Evolutionary conservation across 2,329 filamentous ascomycete genomes (phyloP).

Genomic region (Phialemoniopsis sp.): DNA sequence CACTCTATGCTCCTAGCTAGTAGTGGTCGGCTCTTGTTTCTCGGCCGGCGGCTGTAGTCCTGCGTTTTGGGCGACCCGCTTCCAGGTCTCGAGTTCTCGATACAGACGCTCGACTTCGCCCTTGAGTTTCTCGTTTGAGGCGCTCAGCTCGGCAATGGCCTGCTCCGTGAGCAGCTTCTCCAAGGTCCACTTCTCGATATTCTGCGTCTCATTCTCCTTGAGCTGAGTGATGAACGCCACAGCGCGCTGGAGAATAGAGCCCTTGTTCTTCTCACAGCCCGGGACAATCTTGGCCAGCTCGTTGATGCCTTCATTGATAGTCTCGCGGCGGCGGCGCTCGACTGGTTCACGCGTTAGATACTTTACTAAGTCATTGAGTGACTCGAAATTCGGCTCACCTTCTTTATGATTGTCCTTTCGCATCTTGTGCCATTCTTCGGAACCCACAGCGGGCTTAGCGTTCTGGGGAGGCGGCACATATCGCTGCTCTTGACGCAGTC

Average conservation of each 20-base stretch:
- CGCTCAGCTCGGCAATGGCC: slow-evolving; percentile 81
- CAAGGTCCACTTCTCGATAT: slow-evolving; percentile 90
- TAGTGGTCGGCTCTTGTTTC: slow-evolving; percentile 26
- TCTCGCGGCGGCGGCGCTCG: slow-evolving; percentile 91
- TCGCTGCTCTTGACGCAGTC: slow-evolving; percentile 18
- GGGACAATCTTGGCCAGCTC: slow-evolving; percentile 97
- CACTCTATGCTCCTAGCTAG: too few species aligned
- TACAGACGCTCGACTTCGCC: slow-evolving; percentile 74
- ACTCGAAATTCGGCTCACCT: slow-evolving; percentile 50
- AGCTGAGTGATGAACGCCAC: slow-evolving; percentile 93
- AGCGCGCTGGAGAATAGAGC: slow-evolving; percentile 87
- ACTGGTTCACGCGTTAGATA: slow-evolving; percentile 48
- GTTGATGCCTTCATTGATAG: slow-evolving; percentile 98
- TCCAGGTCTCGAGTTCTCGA: slow-evolving; percentile 75
- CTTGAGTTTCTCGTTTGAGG: slow-evolving; percentile 84
- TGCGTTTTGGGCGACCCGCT: slow-evolving; percentile 60
- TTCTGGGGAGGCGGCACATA: slow-evolving; percentile 35
- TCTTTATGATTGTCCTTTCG: slow-evolving; percentile 99
- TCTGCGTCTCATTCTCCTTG: slow-evolving; percentile 89
- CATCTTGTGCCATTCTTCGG: slow-evolving; percentile 96
- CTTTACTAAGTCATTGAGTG: background rate
- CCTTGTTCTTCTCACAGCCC: slow-evolving; percentile 98
- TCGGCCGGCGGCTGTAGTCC: slow-evolving; percentile 41
- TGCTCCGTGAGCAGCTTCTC: slow-evolving; percentile 89
- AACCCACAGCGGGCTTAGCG: slow-evolving; percentile 82